Percentiles rank a stretch among this genome's conserved stretches.
Conservation (phyloP, 2,329 filamentous ascomycete genomes). For the Alternaria infectoria region DNA sequence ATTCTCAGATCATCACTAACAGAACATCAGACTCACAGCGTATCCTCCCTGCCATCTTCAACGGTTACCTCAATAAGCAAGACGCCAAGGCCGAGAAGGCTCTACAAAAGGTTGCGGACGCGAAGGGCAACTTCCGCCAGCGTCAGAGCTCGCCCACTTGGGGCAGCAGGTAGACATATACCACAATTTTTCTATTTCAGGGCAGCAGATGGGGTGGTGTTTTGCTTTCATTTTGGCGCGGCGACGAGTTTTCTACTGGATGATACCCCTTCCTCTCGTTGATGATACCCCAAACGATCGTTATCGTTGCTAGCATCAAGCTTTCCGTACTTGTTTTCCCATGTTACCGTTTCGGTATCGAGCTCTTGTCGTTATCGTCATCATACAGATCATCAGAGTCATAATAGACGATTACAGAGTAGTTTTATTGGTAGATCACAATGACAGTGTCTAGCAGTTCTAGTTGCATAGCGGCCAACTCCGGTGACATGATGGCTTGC, state of each 20-base stretch:
- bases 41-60: conserved; percentile 43
- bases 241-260: conserved; percentile 25
- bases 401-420: neutral
- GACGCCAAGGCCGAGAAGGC: conserved; percentile 44
- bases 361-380: neutral
- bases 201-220: conserved; percentile 13
- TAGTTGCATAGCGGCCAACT: conserved; percentile 15
- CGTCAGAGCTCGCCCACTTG: conserved; percentile 45
- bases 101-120: conserved; percentile 47
- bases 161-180: conserved; percentile 41
- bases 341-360: neutral
- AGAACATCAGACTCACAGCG: conserved; percentile 38
- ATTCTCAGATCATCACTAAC: conserved; percentile 20
- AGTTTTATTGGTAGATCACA: conserved; percentile 1
- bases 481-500: conserved; percentile 16
- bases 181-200: neutral
- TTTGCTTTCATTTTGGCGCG: conserved; percentile 12
- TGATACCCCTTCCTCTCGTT: conserved; percentile 38
- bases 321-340: conserved; percentile 1
- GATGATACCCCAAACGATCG: conserved; percentile 38
- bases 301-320: conserved; percentile 24
- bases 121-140: conserved; percentile 49
- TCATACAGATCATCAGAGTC: neutral
- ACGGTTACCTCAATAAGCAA: conserved; percentile 43
- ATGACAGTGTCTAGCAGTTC: conserved; percentile 11